Base-by-base conservation (phyloP, 2,329 filamentous ascomycete genomes). In the Cercospora sp. region DNA sequence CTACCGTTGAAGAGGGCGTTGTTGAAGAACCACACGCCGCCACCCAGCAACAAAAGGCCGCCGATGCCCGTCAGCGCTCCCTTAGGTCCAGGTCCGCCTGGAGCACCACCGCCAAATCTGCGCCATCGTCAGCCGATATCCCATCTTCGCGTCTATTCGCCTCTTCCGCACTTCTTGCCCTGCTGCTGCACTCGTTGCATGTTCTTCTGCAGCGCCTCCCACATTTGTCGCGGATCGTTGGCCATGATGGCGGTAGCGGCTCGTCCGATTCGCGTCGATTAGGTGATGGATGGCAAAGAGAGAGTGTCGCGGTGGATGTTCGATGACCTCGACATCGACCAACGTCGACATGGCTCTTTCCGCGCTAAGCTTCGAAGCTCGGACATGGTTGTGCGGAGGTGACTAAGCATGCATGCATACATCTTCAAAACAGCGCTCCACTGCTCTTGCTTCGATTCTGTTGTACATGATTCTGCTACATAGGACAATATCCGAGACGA, bases 1-100 rank as follows among this genome's bases (percentile, higher is more conserved):
- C 55, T 80, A 89, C 88, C 88, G 83, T 90, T 91, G 81, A 90
- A 91, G 7, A 91, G 84, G 60, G 88, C 85, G 80, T 89, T 89
- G 74, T 89, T 87, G 72, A 85, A 82, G 62, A 88, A 73, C 71
- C 86, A 80, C 69, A 83, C 80, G 70, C 85, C 84, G 72, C 86
- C 85, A 72, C 84, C 84, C 28, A 89, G 80, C 40, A 88, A 73
- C 45, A 89, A 74, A 66, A 88, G 76, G 62, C 82, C 82, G 67
- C 81, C 86, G 71, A 86, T 78, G 72, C 86, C 87, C 69, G 85
- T 84, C 55, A 86, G 81, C 57, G 86, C 79, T 69, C 84, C 82
- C 76, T 81, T 84, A 40, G 86, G 86, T 34, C 77, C 73, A 68
- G 81, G 79, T 68, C 82, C 82, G 66, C 79, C 80, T 70, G 85